Evolutionary conservation across 2,329 filamentous ascomycete genomes (phyloP), one percentile per base, ranked within the genome.

Genomic region (Aschersonia sp.): DNA sequence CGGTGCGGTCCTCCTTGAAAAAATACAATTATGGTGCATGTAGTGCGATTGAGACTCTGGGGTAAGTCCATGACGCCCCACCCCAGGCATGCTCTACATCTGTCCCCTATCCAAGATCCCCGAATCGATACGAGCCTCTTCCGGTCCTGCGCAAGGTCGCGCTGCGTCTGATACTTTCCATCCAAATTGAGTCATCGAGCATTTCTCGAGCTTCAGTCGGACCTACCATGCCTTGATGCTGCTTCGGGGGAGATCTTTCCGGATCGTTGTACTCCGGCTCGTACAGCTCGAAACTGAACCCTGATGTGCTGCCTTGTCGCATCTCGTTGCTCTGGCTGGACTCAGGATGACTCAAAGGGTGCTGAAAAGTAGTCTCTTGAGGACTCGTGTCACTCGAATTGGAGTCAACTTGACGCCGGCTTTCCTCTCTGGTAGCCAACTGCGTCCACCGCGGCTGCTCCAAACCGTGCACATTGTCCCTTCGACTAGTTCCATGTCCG

Each of bases 101-200:
- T 22, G 22, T 22, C 22, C 22, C 22, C 22, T 22, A 61, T 32
- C 52, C 53, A 30, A 58, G 49, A 46, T 59, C 59, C 11, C 56
- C 58, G 32, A 62, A 61, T 44, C 59, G 55, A 40, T 60, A 58
- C 47, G 64, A 62, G 40, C 59, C 59, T 45, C 60, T 57, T 30
- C 67, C 62, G 11, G 68, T 67, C 53, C 66, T 69, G 46, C 68
- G 67, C 47, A 74, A 75, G 47, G 88, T 95, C 55, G 92, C 87
- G 66, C 87, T 94, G 52, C 87, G 76, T 53, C 88, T 75, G 53
- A 95, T 88, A 69, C 86, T 94, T 66, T 94, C 87, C 46, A 90
- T 86, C 90, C 90, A 97, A 12, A 85, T 83, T 14, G 87, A 92
- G 58, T 90, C 85, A 58, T 92, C 87, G 47, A 97, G 74, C 59